Evolutionary conservation across 108 stramenopile species (phyloP).

Genomic region (Nitzschia palea): DNA sequence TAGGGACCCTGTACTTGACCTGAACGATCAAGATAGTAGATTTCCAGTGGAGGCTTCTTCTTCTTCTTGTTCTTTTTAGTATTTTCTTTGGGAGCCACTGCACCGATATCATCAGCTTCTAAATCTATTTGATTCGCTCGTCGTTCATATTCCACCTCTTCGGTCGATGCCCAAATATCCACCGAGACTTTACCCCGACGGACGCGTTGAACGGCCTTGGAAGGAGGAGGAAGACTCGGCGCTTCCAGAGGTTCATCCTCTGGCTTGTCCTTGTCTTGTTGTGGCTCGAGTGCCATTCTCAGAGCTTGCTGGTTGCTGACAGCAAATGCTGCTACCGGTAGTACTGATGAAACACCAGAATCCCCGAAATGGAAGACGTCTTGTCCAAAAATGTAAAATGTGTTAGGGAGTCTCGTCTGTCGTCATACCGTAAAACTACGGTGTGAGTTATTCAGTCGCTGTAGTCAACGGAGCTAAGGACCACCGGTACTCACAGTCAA

Average conservation of each 20-base stretch:
- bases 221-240: constrained; percentile 60
- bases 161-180: constrained; percentile 86
- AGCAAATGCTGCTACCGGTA: too few relatives aligned
- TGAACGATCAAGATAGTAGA: constrained; percentile 68
- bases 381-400: too few relatives aligned
- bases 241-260: constrained; percentile 4
- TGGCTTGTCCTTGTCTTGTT: constrained; percentile 3
- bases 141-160: constrained; percentile 79
- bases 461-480: too few relatives aligned
- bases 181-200: constrained; percentile 7
- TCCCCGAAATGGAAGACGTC: too few relatives aligned
- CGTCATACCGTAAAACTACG: too few relatives aligned
- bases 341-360: too few relatives aligned
- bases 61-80: constrained; percentile 28
- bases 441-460: too few relatives aligned
- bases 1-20: constrained; percentile 79
- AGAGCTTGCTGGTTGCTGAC: too few relatives aligned
- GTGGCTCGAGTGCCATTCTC: too few relatives aligned
- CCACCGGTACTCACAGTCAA: too few relatives aligned
- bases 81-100: constrained; percentile 14
- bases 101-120: constrained; percentile 39
- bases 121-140: constrained; percentile 50
- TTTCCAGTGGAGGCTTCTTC: constrained; percentile 38
- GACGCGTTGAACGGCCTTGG: constrained; percentile 54
- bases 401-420: too few relatives aligned